Percentiles rank a stretch among this genome's conserved stretches.
Conservation (phyloP, 2,329 filamentous ascomycete species). For the Stachybotrys echinatus region DNA sequence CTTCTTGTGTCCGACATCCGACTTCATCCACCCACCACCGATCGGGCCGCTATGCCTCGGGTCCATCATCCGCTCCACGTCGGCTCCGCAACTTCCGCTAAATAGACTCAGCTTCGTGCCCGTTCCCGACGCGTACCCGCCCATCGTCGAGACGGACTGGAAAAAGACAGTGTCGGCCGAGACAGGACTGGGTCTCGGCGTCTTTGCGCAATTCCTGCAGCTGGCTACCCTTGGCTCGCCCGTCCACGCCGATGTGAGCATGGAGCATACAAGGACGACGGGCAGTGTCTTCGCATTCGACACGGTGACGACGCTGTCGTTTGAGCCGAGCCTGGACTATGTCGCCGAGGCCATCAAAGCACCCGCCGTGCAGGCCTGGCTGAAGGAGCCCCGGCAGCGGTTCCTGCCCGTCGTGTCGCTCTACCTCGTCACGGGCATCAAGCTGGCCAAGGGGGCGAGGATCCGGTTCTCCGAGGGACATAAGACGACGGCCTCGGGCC, state of each 20-base stretch:
- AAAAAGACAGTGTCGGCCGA: conserved; percentile 20
- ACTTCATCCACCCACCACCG: too few species aligned
- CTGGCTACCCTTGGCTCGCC: conserved; percentile 14
- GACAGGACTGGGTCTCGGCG: conserved; percentile 15
- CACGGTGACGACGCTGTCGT: conserved; percentile 17
- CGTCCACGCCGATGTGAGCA: conserved; percentile 13
- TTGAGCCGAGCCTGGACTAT: conserved; percentile 19
- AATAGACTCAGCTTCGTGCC: conserved; percentile 14
- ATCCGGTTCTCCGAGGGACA: conserved; percentile 18
- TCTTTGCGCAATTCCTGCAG: conserved; percentile 22
- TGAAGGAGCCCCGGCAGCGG: conserved; percentile 17
- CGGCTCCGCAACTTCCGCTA: conserved; percentile 19
- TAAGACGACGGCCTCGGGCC: conserved; percentile 12
- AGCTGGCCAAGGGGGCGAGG: conserved; percentile 19
- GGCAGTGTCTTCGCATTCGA: conserved; percentile 18
- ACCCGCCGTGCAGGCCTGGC: too few species aligned
- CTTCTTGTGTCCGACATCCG: too few species aligned
- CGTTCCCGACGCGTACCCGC: conserved; percentile 7
- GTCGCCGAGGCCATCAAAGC: conserved; percentile 17
- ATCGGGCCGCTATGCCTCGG: conserved; percentile 19
- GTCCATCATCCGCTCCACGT: conserved; percentile 21
- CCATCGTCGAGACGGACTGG: conserved; percentile 17
- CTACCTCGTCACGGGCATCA: conserved; percentile 20
- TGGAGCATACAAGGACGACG: conserved; percentile 13
- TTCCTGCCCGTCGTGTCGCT: conserved; percentile 14